Evolutionary conservation across 768 basidiomycete species (phyloP).

Genomic region (Suillus placidus): DNA sequence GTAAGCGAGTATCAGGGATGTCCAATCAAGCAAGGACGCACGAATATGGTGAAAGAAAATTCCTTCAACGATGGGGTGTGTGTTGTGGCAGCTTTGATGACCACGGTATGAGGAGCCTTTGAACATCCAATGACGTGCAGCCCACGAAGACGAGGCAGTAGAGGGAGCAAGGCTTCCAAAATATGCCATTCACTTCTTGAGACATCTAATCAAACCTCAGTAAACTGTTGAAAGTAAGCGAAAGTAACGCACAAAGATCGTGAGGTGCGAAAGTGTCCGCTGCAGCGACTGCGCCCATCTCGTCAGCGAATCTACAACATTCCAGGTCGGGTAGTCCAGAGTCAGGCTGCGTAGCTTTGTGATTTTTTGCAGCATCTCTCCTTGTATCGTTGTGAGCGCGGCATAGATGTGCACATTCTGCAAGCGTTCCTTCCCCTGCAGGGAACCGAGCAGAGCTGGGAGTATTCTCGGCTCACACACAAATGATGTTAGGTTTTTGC

Average conservation of each 20-base stretch:
- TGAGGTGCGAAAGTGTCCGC: conserved; percentile 53
- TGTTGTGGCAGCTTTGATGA: conserved; percentile 46
- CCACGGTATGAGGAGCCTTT: conserved; percentile 52
- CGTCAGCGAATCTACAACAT: conserved; percentile 59
- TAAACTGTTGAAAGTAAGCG: background rate
- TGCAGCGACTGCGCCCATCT: conserved; percentile 51
- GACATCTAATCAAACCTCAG: conserved; percentile 46
- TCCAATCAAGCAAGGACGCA: conserved; percentile 35
- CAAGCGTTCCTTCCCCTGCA: conserved; percentile 49
- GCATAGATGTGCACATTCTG: conserved; percentile 52
- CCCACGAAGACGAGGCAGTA: conserved; percentile 55
- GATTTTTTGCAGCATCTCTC: conserved; percentile 44
- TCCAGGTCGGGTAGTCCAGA: conserved; percentile 66
- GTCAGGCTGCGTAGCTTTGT: conserved; percentile 46
- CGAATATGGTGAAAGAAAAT: conserved; percentile 62
- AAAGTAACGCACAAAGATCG: conserved; percentile 55
- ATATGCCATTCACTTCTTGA: conserved; percentile 52
- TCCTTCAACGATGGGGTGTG: conserved; percentile 60
- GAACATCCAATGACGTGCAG: conserved; percentile 66
- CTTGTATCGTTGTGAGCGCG: conserved; percentile 54
- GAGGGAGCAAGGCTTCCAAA: conserved; percentile 47
- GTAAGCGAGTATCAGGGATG: conserved; percentile 8
- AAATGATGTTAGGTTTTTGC: conserved; percentile 59
- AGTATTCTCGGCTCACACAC: conserved; percentile 51
- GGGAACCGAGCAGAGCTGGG: conserved; percentile 49